Evolutionary conservation across 805 yeast genomes (phyloP).

Genomic region (Starmerella gropengiesseri): DNA sequence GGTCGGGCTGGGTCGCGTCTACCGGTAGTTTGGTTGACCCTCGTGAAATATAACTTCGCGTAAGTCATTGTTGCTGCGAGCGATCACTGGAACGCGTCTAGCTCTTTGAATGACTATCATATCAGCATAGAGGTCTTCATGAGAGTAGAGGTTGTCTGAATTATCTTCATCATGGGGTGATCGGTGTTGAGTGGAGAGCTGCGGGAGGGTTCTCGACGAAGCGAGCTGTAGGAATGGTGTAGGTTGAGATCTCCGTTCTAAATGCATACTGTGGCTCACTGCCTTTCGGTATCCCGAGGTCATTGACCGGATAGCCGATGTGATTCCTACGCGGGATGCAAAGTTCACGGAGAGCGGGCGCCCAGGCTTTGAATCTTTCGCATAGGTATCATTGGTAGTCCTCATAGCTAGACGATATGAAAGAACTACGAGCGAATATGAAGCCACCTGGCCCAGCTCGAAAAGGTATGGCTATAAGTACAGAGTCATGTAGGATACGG

Average conservation of each 20-base stretch:
- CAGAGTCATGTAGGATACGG: too few species aligned
- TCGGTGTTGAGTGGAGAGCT: too few species aligned
- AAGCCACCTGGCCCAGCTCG: too few species aligned
- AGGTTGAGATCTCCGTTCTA: too few species aligned
- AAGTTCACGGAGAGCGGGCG: not conserved
- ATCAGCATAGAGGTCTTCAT: not conserved
- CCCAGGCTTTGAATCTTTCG: not conserved
- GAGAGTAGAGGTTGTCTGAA: not conserved
- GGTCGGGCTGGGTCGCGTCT: too few species aligned
- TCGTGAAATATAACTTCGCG: not conserved
- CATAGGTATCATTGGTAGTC: too few species aligned
- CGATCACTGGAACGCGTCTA: not conserved
- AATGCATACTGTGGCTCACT: not conserved
- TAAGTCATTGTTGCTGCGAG: not conserved
- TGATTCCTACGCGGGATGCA: not conserved
- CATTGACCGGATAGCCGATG: not conserved
- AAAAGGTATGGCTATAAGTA: too few species aligned
- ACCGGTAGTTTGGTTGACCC: not conserved
- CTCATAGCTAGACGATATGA: too few species aligned
- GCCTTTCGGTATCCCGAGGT: not conserved
- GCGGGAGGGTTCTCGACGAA: too few species aligned
- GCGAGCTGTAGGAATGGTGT: too few species aligned
- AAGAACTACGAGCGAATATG: too few species aligned
- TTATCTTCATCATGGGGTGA: too few species aligned
- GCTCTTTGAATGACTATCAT: constrained; percentile 2